Conservation (phyloP, 1,139 yeast genomes). For the Debaryomyces coudertii region DNA sequence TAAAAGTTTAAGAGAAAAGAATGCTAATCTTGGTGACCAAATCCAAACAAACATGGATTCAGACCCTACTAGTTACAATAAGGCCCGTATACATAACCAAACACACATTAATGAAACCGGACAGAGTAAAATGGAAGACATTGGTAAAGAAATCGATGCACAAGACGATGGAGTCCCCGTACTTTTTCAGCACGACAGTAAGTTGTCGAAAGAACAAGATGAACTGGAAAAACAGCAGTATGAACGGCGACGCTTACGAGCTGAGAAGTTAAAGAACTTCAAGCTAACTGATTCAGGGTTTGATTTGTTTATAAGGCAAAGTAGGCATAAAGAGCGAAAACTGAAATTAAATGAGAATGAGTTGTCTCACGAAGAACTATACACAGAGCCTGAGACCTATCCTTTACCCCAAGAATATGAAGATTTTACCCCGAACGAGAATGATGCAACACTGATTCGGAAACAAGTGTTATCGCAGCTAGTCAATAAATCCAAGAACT, state of each 20-base stretch:
- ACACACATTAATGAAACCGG: not conserved
- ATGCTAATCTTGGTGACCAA: not conserved
- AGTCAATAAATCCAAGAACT: slow-evolving; percentile 20
- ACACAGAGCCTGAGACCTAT: not conserved
- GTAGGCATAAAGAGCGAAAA: not conserved
- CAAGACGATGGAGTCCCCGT: not conserved
- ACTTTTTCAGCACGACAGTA: no score
- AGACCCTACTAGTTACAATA: not conserved
- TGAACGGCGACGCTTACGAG: not conserved
- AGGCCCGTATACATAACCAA: not conserved
- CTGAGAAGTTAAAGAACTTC: slow-evolving; percentile 9
- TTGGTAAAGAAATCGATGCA: not conserved
- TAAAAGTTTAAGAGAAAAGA: slow-evolving; percentile 3
- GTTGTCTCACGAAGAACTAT: not conserved
- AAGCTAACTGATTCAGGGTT: slow-evolving; percentile 16
- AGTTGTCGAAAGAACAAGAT: not conserved
- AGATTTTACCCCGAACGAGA: slow-evolving; percentile 7
- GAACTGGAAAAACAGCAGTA: not conserved
- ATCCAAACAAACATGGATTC: not conserved
- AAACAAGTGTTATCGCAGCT: slow-evolving; percentile 25
- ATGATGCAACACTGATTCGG: slow-evolving; percentile 22
- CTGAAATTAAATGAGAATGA: not conserved
- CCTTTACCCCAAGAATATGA: not conserved
- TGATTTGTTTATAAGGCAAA: slow-evolving; percentile 11
- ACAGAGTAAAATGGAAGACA: not conserved